Percentiles rank a stretch among this genome's conserved stretches.
Conservation (phyloP, 192 early-diverging fungal species). For the Umbelopsis sp. region DNA sequence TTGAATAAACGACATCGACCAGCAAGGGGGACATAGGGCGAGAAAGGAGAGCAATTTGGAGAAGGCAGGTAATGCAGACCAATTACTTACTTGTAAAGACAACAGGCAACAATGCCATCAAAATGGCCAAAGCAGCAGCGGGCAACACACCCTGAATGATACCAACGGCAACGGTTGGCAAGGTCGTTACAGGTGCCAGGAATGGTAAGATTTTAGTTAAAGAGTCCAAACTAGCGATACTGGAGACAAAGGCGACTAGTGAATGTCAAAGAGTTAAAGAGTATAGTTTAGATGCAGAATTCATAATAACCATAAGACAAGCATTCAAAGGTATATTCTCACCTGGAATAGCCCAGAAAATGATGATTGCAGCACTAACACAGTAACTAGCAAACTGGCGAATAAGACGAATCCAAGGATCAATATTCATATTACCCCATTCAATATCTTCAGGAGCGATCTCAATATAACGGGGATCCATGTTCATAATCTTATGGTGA, state of each 20-base stretch:
- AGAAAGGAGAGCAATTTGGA: not conserved
- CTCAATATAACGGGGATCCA: slow-evolving; percentile 65
- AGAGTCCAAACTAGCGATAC: slow-evolving; percentile 51
- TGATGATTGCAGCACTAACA: slow-evolving; percentile 55
- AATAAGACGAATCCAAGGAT: slow-evolving; percentile 50
- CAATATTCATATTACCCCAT: slow-evolving; percentile 76
- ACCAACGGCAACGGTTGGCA: slow-evolving; percentile 42
- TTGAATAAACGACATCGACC: not conserved
- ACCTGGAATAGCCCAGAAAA: slow-evolving; percentile 77
- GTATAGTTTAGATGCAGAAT: no score
- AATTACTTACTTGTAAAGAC: slow-evolving; percentile 55
- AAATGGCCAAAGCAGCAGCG: slow-evolving; percentile 62
- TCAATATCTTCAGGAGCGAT: slow-evolving; percentile 77
- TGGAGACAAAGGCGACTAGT: slow-evolving; percentile 59
- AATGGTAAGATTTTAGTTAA: slow-evolving; percentile 59
- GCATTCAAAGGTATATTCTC: not conserved
- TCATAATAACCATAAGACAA: no score
- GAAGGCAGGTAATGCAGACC: no score
- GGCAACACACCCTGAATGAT: slow-evolving; percentile 80
- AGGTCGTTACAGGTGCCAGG: slow-evolving; percentile 35
- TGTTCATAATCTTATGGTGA: slow-evolving; percentile 59
- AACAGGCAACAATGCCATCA: slow-evolving; percentile 71
- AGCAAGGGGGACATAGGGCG: not conserved
- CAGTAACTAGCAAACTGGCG: slow-evolving; percentile 56
- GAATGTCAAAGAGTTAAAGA: not conserved